Evolutionary conservation across 1,284 basidiomycete genomes (phyloP).

Genomic region (Tilletiopsis washingtonensis): DNA sequence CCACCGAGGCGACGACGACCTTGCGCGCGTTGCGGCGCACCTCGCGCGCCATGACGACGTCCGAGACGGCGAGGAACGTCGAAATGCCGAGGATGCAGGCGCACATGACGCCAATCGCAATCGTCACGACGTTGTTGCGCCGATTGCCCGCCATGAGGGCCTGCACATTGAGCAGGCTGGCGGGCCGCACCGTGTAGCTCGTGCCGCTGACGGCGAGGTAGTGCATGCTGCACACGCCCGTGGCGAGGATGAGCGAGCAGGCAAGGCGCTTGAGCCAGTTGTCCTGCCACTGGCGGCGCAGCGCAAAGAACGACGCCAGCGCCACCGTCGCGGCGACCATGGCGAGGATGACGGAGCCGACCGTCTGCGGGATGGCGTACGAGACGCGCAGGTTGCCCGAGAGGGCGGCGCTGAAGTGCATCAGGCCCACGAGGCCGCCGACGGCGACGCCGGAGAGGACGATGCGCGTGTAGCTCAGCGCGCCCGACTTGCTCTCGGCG

Average conservation of each 20-base stretch:
- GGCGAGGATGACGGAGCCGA: constrained; percentile 51
- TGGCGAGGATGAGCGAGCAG: constrained; percentile 49
- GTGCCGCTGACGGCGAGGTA: constrained; percentile 52
- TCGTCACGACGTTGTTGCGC: constrained; percentile 48
- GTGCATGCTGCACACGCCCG: constrained; percentile 54
- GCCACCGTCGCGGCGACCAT: constrained; percentile 51
- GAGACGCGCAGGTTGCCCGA: constrained; percentile 39
- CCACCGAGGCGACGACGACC: constrained; percentile 52
- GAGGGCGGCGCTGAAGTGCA: constrained; percentile 53
- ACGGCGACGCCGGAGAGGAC: constrained; percentile 61
- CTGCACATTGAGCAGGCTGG: constrained; percentile 10
- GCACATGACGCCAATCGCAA: constrained; percentile 50
- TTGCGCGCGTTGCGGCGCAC: constrained; percentile 50
- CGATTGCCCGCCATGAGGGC: constrained; percentile 23
- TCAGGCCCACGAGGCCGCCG: constrained; percentile 62
- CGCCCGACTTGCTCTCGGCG: constrained; percentile 15
- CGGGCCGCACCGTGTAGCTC: constrained; percentile 47
- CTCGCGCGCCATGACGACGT: constrained; percentile 47
- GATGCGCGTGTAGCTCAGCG: constrained; percentile 40
- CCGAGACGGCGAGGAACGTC: constrained; percentile 48
- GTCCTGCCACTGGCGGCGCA: constrained; percentile 52
- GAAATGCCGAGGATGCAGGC: constrained; percentile 50
- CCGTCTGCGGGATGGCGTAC: constrained; percentile 48
- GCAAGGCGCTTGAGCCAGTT: constrained; percentile 52
- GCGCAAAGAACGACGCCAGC: constrained; percentile 52